Conservation (phyloP, 345 rosid species). For the Lepidium africanum region DNA sequence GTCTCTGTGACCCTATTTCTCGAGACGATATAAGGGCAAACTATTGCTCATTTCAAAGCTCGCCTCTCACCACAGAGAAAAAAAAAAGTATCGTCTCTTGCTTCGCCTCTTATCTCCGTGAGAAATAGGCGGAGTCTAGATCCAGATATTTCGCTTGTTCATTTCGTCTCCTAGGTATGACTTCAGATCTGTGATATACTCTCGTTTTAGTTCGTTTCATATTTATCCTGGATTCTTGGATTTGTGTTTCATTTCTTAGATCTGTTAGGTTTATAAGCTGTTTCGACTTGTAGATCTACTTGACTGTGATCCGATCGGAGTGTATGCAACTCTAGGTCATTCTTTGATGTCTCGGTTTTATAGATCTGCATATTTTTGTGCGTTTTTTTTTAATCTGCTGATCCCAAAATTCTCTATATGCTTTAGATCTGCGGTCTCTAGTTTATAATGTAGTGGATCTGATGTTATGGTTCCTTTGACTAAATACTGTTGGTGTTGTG, state of each 20-base stretch:
- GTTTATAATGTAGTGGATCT: background rate
- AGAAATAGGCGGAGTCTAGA: slow-evolving; percentile 31
- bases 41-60: slow-evolving; percentile 23
- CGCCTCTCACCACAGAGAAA: slow-evolving; percentile 16
- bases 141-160: slow-evolving; percentile 16
- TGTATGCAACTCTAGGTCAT: background rate
- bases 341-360: background rate
- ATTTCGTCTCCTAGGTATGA: slow-evolving; percentile 4
- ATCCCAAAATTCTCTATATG: background rate
- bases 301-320: background rate
- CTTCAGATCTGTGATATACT: slow-evolving; percentile 15
- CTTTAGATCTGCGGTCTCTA: background rate
- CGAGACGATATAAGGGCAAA: slow-evolving; percentile 24
- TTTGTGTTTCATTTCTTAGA: background rate
- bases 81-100: background rate
- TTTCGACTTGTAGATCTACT: background rate
- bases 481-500: background rate
- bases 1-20: slow-evolving; percentile 5
- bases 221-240: background rate
- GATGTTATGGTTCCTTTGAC: background rate
- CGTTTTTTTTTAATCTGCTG: background rate
- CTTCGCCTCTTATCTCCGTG: slow-evolving; percentile 22
- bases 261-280: slow-evolving; percentile 1
- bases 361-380: background rate
- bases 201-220: background rate